phyloP scores from a whole-genome alignment of 176 grass and related monocot species.

The maize (Zea mays) region DNA sequence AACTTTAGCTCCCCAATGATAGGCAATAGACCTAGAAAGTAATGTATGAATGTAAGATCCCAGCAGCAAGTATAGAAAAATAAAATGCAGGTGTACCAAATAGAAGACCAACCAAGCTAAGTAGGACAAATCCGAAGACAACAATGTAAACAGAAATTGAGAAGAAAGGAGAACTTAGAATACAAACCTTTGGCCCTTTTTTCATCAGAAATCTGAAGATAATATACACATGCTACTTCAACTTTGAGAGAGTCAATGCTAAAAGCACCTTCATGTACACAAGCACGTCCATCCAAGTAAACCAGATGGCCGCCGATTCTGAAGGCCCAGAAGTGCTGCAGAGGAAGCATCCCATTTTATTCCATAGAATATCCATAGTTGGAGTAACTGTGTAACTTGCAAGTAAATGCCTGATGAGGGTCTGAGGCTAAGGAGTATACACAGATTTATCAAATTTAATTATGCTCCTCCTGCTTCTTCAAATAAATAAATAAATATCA shows the following conservation, averaged over 20 bases:
- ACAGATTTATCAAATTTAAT: slow-evolving; percentile 17
- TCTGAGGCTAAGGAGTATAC: slow-evolving; percentile 2
- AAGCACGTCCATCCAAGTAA: slow-evolving; percentile 61
- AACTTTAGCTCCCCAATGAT: slow-evolving; percentile 63
- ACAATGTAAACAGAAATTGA: background rate
- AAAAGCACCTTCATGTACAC: slow-evolving; percentile 46
- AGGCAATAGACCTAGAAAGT: slow-evolving; percentile 73
- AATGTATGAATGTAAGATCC: background rate
- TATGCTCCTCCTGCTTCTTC: background rate
- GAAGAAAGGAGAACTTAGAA: slow-evolving; percentile 14
- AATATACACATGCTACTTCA: slow-evolving; percentile 80
- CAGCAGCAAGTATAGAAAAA: background rate
- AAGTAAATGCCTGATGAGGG: background rate
- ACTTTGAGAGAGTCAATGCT: slow-evolving; percentile 70
- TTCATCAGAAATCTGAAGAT: slow-evolving; percentile 75
- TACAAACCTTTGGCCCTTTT: slow-evolving; percentile 74
- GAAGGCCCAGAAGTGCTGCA: slow-evolving; percentile 63
- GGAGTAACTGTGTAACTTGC: slow-evolving; percentile 8
- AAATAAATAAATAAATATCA: background rate
- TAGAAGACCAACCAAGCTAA: slow-evolving; percentile 48
- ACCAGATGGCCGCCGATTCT: slow-evolving; percentile 69
- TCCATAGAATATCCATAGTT: background rate
- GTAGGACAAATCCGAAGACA: slow-evolving; percentile 16
- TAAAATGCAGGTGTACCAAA: background rate
- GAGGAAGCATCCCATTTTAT: slow-evolving; percentile 37